Evolutionary conservation across 2,329 filamentous ascomycete genomes (phyloP).

Genomic region (Ceratocystis destructans): DNA sequence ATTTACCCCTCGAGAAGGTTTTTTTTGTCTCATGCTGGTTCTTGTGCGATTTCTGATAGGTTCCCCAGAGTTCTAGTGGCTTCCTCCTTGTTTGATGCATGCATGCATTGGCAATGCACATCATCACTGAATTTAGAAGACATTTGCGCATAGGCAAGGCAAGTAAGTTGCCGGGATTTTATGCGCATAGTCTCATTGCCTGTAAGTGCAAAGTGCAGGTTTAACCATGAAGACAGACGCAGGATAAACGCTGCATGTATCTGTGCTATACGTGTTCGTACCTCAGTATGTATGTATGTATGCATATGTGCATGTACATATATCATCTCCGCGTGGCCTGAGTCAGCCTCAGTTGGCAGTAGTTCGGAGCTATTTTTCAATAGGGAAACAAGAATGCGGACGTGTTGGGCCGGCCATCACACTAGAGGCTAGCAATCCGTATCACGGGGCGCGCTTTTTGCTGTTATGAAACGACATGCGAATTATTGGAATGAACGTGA

Average conservation of each 20-base stretch:
- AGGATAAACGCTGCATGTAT: not conserved
- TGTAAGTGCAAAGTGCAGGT: not conserved
- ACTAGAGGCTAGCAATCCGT: too few species aligned
- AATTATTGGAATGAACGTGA: not conserved
- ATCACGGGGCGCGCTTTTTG: not conserved
- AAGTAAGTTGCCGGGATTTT: not conserved
- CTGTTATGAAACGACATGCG: not conserved
- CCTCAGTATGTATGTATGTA: not conserved
- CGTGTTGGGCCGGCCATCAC: too few species aligned
- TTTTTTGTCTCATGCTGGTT: not conserved
- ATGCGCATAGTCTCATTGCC: not conserved
- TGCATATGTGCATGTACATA: not conserved
- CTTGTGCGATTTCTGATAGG: not conserved
- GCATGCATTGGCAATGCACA: not conserved
- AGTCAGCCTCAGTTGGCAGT: not conserved
- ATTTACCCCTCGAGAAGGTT: not conserved
- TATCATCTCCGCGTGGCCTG: not conserved
- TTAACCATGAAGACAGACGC: not conserved
- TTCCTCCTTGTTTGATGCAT: not conserved
- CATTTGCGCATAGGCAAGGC: not conserved
- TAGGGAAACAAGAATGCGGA: not conserved
- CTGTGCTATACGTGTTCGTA: too few species aligned
- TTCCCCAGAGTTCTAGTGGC: slow-evolving; percentile 4
- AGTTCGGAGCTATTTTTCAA: too few species aligned
- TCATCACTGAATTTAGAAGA: not conserved